Percentiles rank a stretch among this genome's conserved stretches.
phyloP scores from a whole-genome alignment of 2,329 filamentous ascomycete genomes.

The Bipolaris cookei region DNA sequence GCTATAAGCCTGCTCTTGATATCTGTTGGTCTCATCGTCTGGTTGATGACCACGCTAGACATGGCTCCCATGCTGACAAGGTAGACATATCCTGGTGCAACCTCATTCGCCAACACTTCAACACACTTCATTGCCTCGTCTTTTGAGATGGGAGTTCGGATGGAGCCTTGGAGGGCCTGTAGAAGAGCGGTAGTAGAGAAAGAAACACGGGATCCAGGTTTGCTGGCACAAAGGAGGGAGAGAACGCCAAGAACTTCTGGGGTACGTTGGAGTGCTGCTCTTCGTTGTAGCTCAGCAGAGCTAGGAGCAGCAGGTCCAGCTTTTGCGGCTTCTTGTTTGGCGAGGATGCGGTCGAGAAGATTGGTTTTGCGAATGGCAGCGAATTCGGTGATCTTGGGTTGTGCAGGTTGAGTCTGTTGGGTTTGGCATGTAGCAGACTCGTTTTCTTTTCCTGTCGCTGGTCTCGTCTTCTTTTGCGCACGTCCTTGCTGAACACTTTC shows the following conservation, averaged over 20 bases:
- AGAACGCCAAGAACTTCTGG: slow-evolving; percentile 55
- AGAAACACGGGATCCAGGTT: slow-evolving; percentile 48
- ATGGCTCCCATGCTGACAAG: slow-evolving; percentile 49
- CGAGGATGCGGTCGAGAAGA: slow-evolving; percentile 59
- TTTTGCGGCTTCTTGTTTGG: slow-evolving; percentile 54
- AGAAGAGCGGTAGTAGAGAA: slow-evolving; percentile 53
- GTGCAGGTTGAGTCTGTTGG: slow-evolving; percentile 25
- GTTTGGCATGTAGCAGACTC: slow-evolving; percentile 19
- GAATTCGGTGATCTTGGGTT: slow-evolving; percentile 49
- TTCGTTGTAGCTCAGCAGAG: slow-evolving; percentile 53
- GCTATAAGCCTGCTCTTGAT: slow-evolving; percentile 42
- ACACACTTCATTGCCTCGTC: slow-evolving; percentile 55
- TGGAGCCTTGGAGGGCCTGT: slow-evolving; percentile 54
- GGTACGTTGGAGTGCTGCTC: slow-evolving; percentile 55
- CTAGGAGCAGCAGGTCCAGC: slow-evolving; percentile 49
- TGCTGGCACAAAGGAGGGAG: slow-evolving; percentile 50
- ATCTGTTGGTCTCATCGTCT: slow-evolving; percentile 42
- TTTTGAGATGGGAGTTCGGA: slow-evolving; percentile 54
- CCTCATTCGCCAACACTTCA: slow-evolving; percentile 52
- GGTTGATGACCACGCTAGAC: slow-evolving; percentile 54
- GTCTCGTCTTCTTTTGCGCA: slow-evolving; percentile 39
- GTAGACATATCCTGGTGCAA: slow-evolving; percentile 53
- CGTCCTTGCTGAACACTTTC: slow-evolving; percentile 58
- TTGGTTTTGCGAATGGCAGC: slow-evolving; percentile 52
- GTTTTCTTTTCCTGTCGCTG: slow-evolving; percentile 42